Percentiles rank a stretch among this genome's conserved stretches.
phyloP scores from a whole-genome alignment of 345 rosid genomes.

The Sonneratia alba region DNA sequence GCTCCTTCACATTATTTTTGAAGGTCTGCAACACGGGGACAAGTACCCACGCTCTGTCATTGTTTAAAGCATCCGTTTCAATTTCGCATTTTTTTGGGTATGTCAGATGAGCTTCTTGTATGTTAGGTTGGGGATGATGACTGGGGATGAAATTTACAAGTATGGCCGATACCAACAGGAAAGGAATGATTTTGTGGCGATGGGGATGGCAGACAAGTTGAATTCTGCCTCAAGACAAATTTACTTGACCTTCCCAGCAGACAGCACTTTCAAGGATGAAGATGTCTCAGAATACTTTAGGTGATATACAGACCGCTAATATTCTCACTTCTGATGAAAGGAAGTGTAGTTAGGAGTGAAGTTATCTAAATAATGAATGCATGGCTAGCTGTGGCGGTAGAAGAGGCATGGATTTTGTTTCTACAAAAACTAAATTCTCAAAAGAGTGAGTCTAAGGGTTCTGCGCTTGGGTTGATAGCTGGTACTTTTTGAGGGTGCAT shows the following conservation, averaged over 20 bases:
- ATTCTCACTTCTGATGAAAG: background rate
- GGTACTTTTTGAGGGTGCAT: slow-evolving; percentile 6
- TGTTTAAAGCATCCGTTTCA: background rate
- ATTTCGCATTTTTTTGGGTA: background rate
- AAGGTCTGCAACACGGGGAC: background rate
- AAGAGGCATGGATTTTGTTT: background rate
- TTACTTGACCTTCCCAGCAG: slow-evolving; percentile 95
- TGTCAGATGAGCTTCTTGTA: background rate
- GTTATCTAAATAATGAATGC: background rate
- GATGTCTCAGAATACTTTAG: slow-evolving; percentile 89
- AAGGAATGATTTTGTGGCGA: slow-evolving; percentile 47
- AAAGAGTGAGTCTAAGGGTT: background rate
- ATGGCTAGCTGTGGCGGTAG: too few species aligned
- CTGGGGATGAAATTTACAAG: slow-evolving; percentile 61
- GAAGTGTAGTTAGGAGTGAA: background rate
- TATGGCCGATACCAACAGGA: slow-evolving; percentile 41
- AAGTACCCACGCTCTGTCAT: background rate
- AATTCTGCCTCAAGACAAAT: slow-evolving; percentile 82
- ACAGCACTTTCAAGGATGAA: slow-evolving; percentile 89
- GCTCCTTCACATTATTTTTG: background rate
- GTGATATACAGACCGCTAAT: slow-evolving; percentile 21
- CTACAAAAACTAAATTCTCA: background rate
- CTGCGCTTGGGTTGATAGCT: slow-evolving; percentile 1
- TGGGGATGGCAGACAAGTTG: slow-evolving; percentile 61
- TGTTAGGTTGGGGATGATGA: slow-evolving; percentile 46